phyloP scores from a whole-genome alignment of 1,139 yeast species.

The Suhomyces bokatorum region DNA sequence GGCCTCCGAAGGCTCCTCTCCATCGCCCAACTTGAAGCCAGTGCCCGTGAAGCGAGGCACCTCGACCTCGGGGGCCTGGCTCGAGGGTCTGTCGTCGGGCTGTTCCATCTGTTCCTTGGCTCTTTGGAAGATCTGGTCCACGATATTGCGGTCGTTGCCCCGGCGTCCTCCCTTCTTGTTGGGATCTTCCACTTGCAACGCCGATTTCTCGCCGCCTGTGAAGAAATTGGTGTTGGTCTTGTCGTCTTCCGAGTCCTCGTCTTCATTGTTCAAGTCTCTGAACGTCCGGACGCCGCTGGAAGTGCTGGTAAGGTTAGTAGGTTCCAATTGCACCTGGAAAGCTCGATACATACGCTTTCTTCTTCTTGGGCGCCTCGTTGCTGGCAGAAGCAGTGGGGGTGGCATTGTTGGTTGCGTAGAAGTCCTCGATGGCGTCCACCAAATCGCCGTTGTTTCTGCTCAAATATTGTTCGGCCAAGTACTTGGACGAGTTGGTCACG shows the following conservation, averaged over 20 bases:
- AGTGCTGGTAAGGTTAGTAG: slow-evolving; percentile 8
- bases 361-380: slow-evolving; percentile 5
- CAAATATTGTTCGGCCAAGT: slow-evolving; percentile 47
- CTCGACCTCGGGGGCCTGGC: slow-evolving; percentile 20
- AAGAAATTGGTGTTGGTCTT: slow-evolving; percentile 74
- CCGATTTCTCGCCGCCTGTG: slow-evolving; percentile 96
- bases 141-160: slow-evolving; percentile 38
- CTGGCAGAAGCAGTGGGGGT: not conserved
- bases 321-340: not conserved
- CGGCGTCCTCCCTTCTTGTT: slow-evolving; percentile 45
- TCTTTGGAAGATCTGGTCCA: slow-evolving; percentile 47
- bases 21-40: slow-evolving; percentile 79
- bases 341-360: slow-evolving; percentile 7
- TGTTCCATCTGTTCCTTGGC: slow-evolving; percentile 46
- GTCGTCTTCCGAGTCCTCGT: slow-evolving; percentile 59
- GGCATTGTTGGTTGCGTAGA: slow-evolving; percentile 27
- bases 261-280: slow-evolving; percentile 48
- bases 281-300: slow-evolving; percentile 43
- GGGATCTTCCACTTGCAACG: slow-evolving; percentile 91
- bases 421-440: slow-evolving; percentile 46
- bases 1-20: slow-evolving; percentile 47
- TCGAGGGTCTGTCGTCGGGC: slow-evolving; percentile 48
- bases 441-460: slow-evolving; percentile 39
- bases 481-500: slow-evolving; percentile 39
- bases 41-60: slow-evolving; percentile 55